Conservation (phyloP, 2,329 filamentous ascomycete species). For the Neophaeococcomyces mojaviensis region DNA sequence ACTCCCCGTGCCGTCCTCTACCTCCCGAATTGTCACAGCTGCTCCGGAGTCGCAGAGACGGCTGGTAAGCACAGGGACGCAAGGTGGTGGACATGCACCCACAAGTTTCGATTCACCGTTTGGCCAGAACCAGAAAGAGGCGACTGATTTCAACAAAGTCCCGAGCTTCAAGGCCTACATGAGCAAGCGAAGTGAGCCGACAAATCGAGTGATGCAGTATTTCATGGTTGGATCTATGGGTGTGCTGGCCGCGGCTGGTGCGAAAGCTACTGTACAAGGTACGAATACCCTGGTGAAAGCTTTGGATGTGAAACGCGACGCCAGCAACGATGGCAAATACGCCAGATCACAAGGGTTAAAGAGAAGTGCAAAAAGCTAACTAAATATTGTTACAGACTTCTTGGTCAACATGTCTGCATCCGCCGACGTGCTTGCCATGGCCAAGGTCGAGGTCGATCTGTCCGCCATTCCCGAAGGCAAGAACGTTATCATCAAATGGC, state of each 20-base stretch:
- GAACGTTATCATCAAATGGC: slow-evolving; percentile 99
- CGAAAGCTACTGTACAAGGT: slow-evolving; percentile 98
- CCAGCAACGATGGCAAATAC: not conserved
- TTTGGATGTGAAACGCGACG: not conserved
- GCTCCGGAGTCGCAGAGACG: slow-evolving; percentile 29
- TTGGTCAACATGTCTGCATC: slow-evolving; percentile 99
- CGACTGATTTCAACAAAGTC: slow-evolving; percentile 57
- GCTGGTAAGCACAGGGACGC: slow-evolving; percentile 28
- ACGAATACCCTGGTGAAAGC: slow-evolving; percentile 32
- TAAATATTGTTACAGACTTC: slow-evolving; percentile 65
- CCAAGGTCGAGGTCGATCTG: slow-evolving; percentile 98
- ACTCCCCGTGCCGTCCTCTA: slow-evolving; percentile 28
- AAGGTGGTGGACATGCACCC: slow-evolving; percentile 28
- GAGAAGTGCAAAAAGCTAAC: not conserved
- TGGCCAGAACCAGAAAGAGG: slow-evolving; percentile 32
- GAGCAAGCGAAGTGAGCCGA: slow-evolving; percentile 57
- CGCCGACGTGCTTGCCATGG: slow-evolving; percentile 95
- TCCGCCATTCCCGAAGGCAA: slow-evolving; percentile 93
- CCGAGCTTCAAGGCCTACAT: slow-evolving; percentile 87
- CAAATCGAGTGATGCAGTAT: slow-evolving; percentile 88
- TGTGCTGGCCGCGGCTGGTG: slow-evolving; percentile 81
- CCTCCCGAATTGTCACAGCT: slow-evolving; percentile 34
- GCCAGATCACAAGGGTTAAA: too few relatives aligned
- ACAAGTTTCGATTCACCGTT: slow-evolving; percentile 50
- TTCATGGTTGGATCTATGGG: slow-evolving; percentile 98